These are phyloP conservation scores for Leccinum pallidistipes DNA, from an alignment of 1,284 basidiomycete genomes.

Conservation along the genomic window DNA sequence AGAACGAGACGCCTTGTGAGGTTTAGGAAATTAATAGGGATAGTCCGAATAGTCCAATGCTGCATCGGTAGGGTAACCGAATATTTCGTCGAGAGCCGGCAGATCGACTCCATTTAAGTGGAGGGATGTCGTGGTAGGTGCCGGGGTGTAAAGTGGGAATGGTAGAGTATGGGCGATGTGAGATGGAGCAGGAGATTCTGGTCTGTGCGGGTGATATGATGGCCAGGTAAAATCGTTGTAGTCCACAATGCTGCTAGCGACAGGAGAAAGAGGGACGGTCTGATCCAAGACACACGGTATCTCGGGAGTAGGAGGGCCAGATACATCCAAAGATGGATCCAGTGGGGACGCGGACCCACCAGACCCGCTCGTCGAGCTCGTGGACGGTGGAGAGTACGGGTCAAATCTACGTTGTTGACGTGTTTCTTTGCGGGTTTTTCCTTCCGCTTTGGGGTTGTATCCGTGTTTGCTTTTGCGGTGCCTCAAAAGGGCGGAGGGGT, in stretches of 20 bases:
- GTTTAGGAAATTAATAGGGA: too few species aligned
- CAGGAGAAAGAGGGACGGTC: neutral
- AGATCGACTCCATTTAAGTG: too few species aligned
- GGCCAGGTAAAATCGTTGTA: neutral
- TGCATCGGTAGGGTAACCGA: too few species aligned
- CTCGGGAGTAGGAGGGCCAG: neutral
- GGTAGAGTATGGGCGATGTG: too few species aligned
- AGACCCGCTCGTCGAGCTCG: neutral
- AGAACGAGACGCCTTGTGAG: too few species aligned
- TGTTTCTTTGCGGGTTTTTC: neutral
- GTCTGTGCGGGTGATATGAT: too few species aligned
- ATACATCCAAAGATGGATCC: too few species aligned
- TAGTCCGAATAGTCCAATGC: too few species aligned
- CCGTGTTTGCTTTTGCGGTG: conserved; percentile 23
- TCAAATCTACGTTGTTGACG: neutral
- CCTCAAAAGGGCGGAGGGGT: conserved; percentile 33
- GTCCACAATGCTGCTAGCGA: neutral
- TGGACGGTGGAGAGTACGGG: conserved; percentile 3
- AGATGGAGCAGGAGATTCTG: neutral
- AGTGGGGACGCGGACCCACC: neutral
- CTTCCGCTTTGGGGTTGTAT: conserved; percentile 11
- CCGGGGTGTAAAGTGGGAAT: neutral
- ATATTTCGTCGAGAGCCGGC: too few species aligned
- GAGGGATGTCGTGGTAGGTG: neutral
- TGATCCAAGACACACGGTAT: neutral